phyloP scores from a whole-genome alignment of 2,329 filamentous ascomycete species.

The Cyphellophora attinorum region DNA sequence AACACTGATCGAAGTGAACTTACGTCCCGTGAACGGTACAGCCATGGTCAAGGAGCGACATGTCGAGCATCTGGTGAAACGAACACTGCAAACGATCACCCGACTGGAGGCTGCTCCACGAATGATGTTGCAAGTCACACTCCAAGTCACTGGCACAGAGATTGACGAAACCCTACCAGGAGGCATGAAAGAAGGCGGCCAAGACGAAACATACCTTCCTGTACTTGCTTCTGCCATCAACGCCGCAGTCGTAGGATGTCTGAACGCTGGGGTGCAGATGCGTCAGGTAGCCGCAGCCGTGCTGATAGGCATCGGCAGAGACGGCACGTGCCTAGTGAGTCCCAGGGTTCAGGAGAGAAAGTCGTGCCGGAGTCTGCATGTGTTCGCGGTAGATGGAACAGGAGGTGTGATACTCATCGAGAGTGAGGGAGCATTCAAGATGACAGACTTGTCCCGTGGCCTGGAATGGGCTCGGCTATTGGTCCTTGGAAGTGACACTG shows the following conservation, averaged over 20 bases:
- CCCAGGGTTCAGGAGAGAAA: slow-evolving; percentile 56
- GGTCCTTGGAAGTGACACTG: slow-evolving; percentile 40
- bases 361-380: slow-evolving; percentile 62
- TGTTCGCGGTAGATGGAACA: slow-evolving; percentile 69
- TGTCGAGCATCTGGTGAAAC: slow-evolving; percentile 52
- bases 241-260: slow-evolving; percentile 64
- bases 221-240: slow-evolving; percentile 77
- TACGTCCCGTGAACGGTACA: slow-evolving; percentile 75
- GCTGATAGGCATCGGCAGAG: slow-evolving; percentile 48
- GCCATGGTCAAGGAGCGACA: slow-evolving; percentile 78
- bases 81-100: slow-evolving; percentile 28
- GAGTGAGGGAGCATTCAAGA: slow-evolving; percentile 69
- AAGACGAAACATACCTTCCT: slow-evolving; percentile 50
- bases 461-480: slow-evolving; percentile 54
- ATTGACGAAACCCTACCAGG: slow-evolving; percentile 21
- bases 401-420: slow-evolving; percentile 67
- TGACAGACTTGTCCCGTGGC: slow-evolving; percentile 65
- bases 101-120: slow-evolving; percentile 34
- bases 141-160: slow-evolving; percentile 27
- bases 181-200: slow-evolving; percentile 16
- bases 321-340: slow-evolving; percentile 40
- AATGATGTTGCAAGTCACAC: slow-evolving; percentile 32
- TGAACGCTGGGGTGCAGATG: slow-evolving; percentile 76
- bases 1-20: slow-evolving; percentile 78
- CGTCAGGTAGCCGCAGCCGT: slow-evolving; percentile 60